phyloP scores from a whole-genome alignment of 2,329 filamentous ascomycete species.

The Helotiales sp. region DNA sequence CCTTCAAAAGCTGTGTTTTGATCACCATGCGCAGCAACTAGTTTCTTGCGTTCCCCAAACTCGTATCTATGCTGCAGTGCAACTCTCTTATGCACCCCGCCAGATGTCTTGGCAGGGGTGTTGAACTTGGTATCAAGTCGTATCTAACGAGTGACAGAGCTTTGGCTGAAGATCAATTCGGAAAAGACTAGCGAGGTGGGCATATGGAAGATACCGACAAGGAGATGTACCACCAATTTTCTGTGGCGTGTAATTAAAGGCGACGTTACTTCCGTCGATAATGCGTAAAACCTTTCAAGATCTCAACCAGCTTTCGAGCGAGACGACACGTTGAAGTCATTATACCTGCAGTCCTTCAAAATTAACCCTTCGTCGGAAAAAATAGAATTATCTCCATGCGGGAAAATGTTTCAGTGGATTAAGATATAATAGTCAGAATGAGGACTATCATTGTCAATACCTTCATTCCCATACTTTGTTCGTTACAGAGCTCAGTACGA shows the following conservation, averaged over 20 bases:
- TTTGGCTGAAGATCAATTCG: neutral
- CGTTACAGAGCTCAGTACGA: no score
- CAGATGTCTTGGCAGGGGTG: neutral
- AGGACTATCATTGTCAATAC: no score
- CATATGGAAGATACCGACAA: no score
- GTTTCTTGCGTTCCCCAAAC: neutral
- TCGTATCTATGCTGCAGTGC: neutral
- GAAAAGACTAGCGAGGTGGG: no score
- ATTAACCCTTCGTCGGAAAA: neutral
- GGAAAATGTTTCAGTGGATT: no score
- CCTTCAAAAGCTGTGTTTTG: neutral
- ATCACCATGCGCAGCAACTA: neutral
- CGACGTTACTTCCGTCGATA: neutral
- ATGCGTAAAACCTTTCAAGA: neutral
- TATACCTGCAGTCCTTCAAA: neutral
- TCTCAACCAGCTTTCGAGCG: neutral
- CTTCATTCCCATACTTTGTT: no score
- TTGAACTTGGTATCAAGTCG: neutral
- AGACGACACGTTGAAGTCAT: no score
- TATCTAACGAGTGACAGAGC: neutral
- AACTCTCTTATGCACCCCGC: neutral
- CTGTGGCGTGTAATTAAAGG: neutral
- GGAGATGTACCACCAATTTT: neutral
- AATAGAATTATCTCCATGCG: neutral
- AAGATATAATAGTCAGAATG: no score